Conservation (phyloP, 2,329 filamentous ascomycete species). For the Epichloe coenophiala region DNA sequence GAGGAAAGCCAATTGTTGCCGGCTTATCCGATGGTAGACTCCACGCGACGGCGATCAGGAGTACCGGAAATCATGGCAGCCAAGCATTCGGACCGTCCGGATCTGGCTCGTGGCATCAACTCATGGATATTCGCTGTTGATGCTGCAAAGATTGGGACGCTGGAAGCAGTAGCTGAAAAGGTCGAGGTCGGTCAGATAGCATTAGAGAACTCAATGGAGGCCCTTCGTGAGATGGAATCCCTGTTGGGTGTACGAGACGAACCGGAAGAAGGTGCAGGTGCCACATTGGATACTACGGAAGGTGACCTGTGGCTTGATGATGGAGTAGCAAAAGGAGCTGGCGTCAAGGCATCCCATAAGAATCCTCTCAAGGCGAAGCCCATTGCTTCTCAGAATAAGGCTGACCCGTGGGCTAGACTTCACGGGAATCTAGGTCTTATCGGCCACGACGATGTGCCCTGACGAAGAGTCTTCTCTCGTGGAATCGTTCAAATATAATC, state of each 20-base stretch:
- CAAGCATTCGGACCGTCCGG: constrained; percentile 22
- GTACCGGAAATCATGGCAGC: constrained; percentile 29
- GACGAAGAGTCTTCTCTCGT: neutral
- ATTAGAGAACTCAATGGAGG: constrained; percentile 37
- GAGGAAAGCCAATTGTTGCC: constrained; percentile 51
- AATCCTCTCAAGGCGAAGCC: constrained; percentile 10
- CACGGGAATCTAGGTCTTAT: constrained; percentile 42
- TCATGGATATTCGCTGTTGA: constrained; percentile 49
- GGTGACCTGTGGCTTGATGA: constrained; percentile 23
- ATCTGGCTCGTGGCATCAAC: constrained; percentile 30
- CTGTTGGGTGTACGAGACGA: constrained; percentile 28
- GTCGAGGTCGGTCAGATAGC: constrained; percentile 45
- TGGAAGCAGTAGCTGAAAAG: constrained; percentile 45
- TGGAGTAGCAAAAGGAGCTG: constrained; percentile 11
- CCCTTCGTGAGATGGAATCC: constrained; percentile 34
- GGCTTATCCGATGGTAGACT: constrained; percentile 30
- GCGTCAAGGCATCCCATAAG: neutral
- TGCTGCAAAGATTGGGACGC: constrained; percentile 42
- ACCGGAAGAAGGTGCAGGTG: constrained; percentile 10
- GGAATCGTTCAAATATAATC: neutral
- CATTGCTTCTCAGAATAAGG: constrained; percentile 2
- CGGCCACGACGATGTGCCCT: constrained; percentile 19
- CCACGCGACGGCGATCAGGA: constrained; percentile 21
- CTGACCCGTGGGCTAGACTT: constrained; percentile 36
- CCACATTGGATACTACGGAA: constrained; percentile 12